Evolutionary conservation across 2,329 filamentous ascomycete genomes (phyloP).

Genomic region (Ascochyta pisi): DNA sequence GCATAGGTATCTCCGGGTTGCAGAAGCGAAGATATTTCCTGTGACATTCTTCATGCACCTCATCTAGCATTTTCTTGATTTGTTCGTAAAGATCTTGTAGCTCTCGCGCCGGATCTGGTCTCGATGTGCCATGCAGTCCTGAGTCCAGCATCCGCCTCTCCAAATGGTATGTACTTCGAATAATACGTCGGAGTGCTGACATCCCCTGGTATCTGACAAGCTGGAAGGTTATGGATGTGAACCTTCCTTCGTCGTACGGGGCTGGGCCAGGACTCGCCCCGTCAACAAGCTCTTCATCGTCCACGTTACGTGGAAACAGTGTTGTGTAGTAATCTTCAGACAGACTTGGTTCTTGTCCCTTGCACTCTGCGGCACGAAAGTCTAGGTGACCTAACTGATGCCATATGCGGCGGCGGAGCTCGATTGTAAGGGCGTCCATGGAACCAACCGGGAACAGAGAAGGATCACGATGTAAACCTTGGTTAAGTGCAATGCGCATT

Average conservation of each 20-base stretch:
- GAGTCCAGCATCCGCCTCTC: slow-evolving; percentile 47
- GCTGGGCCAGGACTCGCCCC: slow-evolving; percentile 40
- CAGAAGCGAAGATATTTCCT: slow-evolving; percentile 43
- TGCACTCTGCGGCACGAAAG: slow-evolving; percentile 48
- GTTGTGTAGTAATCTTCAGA: slow-evolving; percentile 50
- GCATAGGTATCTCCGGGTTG: slow-evolving; percentile 40
- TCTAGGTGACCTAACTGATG: slow-evolving; percentile 49
- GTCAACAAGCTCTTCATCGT: slow-evolving; percentile 49
- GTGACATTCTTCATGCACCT: slow-evolving; percentile 44
- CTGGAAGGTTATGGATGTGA: slow-evolving; percentile 47
- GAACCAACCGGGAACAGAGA: slow-evolving; percentile 46
- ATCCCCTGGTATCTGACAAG: slow-evolving; percentile 46
- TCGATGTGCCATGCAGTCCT: slow-evolving; percentile 40
- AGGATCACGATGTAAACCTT: slow-evolving; percentile 49
- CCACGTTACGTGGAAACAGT: slow-evolving; percentile 46
- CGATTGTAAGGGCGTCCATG: slow-evolving; percentile 48
- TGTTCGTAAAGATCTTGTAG: slow-evolving; percentile 44
- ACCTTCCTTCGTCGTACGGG: slow-evolving; percentile 42
- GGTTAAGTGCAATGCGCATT: slow-evolving; percentile 46
- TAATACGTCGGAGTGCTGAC: slow-evolving; percentile 43
- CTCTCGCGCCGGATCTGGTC: slow-evolving; percentile 45
- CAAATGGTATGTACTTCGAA: slow-evolving; percentile 48
- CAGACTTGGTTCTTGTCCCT: slow-evolving; percentile 49
- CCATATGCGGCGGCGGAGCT: slow-evolving; percentile 47
- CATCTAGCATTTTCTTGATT: slow-evolving; percentile 47